These are phyloP conservation scores for Penicillium sp. DNA, from an alignment of 2,329 filamentous ascomycete species.

Conservation along the genomic window DNA sequence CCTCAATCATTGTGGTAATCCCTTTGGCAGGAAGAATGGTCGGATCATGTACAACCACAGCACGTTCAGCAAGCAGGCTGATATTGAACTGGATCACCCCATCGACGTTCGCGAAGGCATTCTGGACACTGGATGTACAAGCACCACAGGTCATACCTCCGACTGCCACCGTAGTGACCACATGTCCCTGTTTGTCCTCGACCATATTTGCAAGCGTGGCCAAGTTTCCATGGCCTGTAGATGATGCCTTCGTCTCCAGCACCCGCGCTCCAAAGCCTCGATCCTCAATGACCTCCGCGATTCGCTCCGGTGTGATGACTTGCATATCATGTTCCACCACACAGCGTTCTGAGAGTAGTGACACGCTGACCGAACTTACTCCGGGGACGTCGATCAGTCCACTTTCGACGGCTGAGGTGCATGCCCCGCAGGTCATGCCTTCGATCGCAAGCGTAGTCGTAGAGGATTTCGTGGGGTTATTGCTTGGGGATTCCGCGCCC, in stretches of 20 bases:
- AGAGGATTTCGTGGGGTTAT: constrained; percentile 41
- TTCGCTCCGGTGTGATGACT: constrained; percentile 51
- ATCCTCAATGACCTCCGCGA: constrained; percentile 60
- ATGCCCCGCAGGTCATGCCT: constrained; percentile 90
- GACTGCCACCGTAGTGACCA: constrained; percentile 81
- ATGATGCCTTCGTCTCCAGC: constrained; percentile 60
- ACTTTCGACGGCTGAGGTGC: constrained; percentile 78
- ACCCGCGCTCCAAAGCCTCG: constrained; percentile 79
- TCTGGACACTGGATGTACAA: constrained; percentile 87
- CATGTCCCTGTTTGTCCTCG: constrained; percentile 38
- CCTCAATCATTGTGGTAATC: constrained; percentile 80
- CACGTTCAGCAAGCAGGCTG: constrained; percentile 86
- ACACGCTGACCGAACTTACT: constrained; percentile 75
- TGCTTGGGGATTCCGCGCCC: constrained; percentile 33
- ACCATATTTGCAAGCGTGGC: constrained; percentile 37
- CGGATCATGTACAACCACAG: constrained; percentile 80
- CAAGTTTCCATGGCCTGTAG: constrained; percentile 26
- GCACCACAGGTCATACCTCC: constrained; percentile 98
- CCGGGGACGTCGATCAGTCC: constrained; percentile 73
- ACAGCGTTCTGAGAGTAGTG: constrained; percentile 77
- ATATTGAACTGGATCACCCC: constrained; percentile 91
- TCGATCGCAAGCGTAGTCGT: constrained; percentile 75
- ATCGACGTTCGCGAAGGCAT: constrained; percentile 71
- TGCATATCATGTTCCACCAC: constrained; percentile 74
- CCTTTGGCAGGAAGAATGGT: constrained; percentile 66